Base-by-base conservation (phyloP, 371 early-diverging fungal genomes). In the Apophysomyces ossiformis region DNA sequence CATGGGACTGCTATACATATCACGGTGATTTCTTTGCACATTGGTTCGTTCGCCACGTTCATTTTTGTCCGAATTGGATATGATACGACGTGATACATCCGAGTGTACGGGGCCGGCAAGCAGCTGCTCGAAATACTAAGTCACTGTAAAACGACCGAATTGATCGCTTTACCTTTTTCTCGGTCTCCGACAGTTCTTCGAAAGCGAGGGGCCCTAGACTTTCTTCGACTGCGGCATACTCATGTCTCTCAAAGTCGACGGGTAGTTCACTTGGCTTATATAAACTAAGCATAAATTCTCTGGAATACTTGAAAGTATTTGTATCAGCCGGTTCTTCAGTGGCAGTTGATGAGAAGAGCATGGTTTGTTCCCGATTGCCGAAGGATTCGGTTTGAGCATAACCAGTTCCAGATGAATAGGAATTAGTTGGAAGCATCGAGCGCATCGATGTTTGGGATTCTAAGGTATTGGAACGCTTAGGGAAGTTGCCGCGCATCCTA, bases 271-370 rank as follows among this genome's bases (percentile, higher is more conserved):
- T 77, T 8, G 88, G 87, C 44, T 81, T 85, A 73, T 85, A 93
- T 58, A 93, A 81, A 35, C 84, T 83, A n/a, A 93, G 79, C 92
- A 93, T 92, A 59, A 84, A 81, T 37, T 92, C 93, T 68, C 90
- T 91, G n/a, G 90, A 87, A 74, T 92, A 93, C 83, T 84, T 87
- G 73, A 86, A 89, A 4, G 88, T 84, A 65, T 84, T 87, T 37
- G 75, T 63, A 12, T 70, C 66, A 54, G 47, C 64, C 3, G 57
- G 38, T 21, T 67, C 67, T 7, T 61, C 66, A 43, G 41, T 38
- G 35, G 64, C 45, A 8, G 35, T 56, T 45, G 64, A 45, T 37
- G 43, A 18, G 47, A 59, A 41, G 9, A 61, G 60, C 61, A 47
- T 59, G 44, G 54, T 67, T 37, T 61, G 57, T 41, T 67, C 67